Evolutionary conservation across 139 green algal genomes (phyloP).

Genomic region (Closterium sp.): DNA sequence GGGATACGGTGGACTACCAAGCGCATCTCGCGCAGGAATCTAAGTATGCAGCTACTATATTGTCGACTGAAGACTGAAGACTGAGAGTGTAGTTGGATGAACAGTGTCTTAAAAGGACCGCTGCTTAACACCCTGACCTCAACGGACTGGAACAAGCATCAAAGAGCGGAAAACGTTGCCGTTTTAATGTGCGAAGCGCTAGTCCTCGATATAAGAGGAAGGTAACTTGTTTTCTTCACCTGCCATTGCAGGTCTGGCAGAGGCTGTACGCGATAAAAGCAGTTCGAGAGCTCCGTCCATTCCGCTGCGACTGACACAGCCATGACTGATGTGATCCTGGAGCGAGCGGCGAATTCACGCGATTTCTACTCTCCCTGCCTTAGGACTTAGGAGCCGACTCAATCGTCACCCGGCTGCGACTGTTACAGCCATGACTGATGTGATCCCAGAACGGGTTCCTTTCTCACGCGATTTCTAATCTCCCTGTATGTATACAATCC

Average conservation of each 20-base stretch:
- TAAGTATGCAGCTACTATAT: no score
- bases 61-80: not conserved
- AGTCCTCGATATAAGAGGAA: not conserved
- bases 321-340: not conserved
- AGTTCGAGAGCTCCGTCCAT: not conserved
- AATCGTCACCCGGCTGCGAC: no score
- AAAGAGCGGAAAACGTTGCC: no score
- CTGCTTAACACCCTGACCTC: not conserved
- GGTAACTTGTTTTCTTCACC: not conserved
- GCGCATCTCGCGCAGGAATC: no score
- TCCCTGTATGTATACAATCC: no score
- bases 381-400: no score
- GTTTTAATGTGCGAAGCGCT: no score
- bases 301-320: not conserved
- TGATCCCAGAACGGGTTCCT: not conserved
- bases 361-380: not conserved
- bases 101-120: not conserved
- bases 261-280: not conserved
- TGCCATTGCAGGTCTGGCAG: not conserved
- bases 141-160: not conserved
- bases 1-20: no score
- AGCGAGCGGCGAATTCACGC: not conserved
- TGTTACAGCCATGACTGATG: not conserved
- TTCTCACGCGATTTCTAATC: not conserved
- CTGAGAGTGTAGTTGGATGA: not conserved